Evolutionary conservation across 495 filamentous ascomycete species (phyloP), one percentile per base, ranked within the genome.

Genomic region (Penicillium cinerascens): DNA sequence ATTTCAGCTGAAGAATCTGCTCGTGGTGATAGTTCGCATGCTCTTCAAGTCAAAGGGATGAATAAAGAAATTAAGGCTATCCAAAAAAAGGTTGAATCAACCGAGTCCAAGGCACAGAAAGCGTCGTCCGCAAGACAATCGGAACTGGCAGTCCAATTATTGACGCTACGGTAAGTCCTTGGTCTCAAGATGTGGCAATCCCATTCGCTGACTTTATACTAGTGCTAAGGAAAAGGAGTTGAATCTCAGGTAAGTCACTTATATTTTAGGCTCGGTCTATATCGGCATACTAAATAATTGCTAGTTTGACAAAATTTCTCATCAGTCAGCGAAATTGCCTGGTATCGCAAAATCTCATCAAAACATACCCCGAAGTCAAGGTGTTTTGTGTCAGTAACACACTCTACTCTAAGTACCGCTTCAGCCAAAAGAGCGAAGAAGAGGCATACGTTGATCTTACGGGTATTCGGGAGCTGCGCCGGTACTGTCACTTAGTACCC

Each of bases 311-410:
- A 11, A 16, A 13, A 8, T 44, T 40, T 4, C 42, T 47, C 11
- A 44, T 52, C 7, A 22, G 26, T 10, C 39, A 47, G 6, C 51
- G 66, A 17, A 69, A 69, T 41, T 16, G 6, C 6, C 23, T 36
- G 2, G 33, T 59, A 13, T 47, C 37, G 17, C 33, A 22, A 0
- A 1, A 43, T 18, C 48, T 63, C 13, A n/a, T 9, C 8, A 7
- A 2, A 40, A 47, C 22, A n/a, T 22, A 52, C 35, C 42, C 44
- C 7, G 50, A 37, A 7, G 27, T 47, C 15, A 47, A 29, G 4
- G 50, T 69, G 3, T 73, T 73, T 21, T 73, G 68, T 42, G 62
- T 73, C 15, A 66, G 70, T 55, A 73, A 71, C 37, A 51, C n/a
- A 7, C 52, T 68, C 1, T 71, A 70, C 26, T 23, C 52, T 0